Conservation (phyloP, 163 green algal species). For the Prototheca wickerhamii region DNA sequence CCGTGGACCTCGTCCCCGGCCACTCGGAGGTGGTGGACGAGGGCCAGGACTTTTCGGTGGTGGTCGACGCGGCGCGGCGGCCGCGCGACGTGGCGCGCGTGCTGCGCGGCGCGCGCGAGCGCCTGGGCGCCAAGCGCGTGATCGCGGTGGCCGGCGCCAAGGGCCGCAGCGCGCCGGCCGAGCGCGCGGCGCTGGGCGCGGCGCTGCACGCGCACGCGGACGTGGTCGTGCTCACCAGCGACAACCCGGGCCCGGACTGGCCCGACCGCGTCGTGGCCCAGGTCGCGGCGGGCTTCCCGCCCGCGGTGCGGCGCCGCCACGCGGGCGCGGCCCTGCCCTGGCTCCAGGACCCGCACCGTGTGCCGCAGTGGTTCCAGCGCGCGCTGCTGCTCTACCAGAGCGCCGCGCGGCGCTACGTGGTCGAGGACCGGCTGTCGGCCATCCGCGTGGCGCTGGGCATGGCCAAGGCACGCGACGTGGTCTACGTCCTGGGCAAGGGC, state of each 20-base stretch:
- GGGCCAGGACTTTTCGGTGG: slow-evolving; percentile 70
- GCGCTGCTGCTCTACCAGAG: slow-evolving; percentile 58
- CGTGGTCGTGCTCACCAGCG: slow-evolving; percentile 91
- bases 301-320: slow-evolving; percentile 48
- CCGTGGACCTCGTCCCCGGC: slow-evolving; percentile 71
- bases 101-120: slow-evolving; percentile 62
- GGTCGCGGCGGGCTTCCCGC: slow-evolving; percentile 75
- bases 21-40: slow-evolving; percentile 85
- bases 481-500: slow-evolving; percentile 88
- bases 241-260: slow-evolving; percentile 66
- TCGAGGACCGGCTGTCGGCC: slow-evolving; percentile 85
- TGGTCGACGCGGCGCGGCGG: slow-evolving; percentile 83
- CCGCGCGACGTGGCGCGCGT: slow-evolving; percentile 62
- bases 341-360: slow-evolving; percentile 49
- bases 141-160: slow-evolving; percentile 64
- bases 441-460: slow-evolving; percentile 90
- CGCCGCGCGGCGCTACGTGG: slow-evolving; percentile 56
- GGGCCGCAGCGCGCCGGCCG: slow-evolving; percentile 34
- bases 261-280: slow-evolving; percentile 66
- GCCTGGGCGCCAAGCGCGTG: slow-evolving; percentile 34
- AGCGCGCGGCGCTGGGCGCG: slow-evolving; percentile 67
- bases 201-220: slow-evolving; percentile 79
- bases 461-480: slow-evolving; percentile 67
- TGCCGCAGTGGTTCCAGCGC: slow-evolving; percentile 58
- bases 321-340: slow-evolving; percentile 9